Evolutionary conservation across 1,139 yeast species (phyloP).

Genomic region (Geotrichum klebahnii): DNA sequence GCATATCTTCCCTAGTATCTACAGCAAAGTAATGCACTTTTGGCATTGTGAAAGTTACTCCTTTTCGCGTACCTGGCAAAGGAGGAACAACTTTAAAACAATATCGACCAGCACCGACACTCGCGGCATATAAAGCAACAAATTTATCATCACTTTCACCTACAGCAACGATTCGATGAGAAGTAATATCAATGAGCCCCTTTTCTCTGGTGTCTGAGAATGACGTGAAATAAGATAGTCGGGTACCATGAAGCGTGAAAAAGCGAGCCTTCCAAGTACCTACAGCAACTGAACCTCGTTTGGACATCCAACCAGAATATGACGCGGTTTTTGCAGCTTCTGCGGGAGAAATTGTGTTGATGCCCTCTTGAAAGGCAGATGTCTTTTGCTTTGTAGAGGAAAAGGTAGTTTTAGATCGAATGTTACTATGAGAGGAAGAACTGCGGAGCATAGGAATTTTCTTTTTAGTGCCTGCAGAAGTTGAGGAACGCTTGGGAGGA

Average conservation of each 20-base stretch:
- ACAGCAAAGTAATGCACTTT: constrained; percentile 95
- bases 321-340: constrained; percentile 74
- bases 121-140: constrained; percentile 82
- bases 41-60: constrained; percentile 93
- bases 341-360: constrained; percentile 67
- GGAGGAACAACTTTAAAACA: constrained; percentile 97
- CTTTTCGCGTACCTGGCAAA: constrained; percentile 93
- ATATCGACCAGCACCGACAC: constrained; percentile 89
- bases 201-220: constrained; percentile 77
- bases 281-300: constrained; percentile 78
- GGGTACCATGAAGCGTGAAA: constrained; percentile 86
- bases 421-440: constrained; percentile 33
- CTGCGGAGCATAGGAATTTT: constrained; percentile 27
- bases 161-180: constrained; percentile 83
- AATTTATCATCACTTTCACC: constrained; percentile 66
- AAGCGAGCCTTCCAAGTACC: constrained; percentile 89
- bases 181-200: constrained; percentile 91
- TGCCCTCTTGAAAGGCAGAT: constrained; percentile 94
- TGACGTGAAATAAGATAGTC: constrained; percentile 82
- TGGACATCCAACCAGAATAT: constrained; percentile 92
- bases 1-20: constrained; percentile 84
- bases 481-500: constrained; percentile 11
- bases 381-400: constrained; percentile 48
- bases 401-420: constrained; percentile 18
- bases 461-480: constrained; percentile 9